Base-by-base conservation (phyloP, 768 basidiomycete species). In the Termitomyces sp. region DNA sequence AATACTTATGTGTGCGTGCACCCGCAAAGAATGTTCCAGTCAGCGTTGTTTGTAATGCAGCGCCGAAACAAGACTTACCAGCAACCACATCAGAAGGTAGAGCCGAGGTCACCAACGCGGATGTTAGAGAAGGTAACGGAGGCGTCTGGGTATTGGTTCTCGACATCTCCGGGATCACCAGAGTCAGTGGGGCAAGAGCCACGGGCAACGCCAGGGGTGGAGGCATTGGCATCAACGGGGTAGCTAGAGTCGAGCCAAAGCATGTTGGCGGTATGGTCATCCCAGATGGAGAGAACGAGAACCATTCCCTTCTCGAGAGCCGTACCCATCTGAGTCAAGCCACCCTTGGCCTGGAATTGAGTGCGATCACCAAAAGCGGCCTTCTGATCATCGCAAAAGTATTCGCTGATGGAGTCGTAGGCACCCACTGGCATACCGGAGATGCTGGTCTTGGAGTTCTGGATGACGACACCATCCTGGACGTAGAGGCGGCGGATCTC, bases 401-500 rank as follows among this genome's bases (percentile, higher is more conserved):
- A 63, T 59, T 75, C 73, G 60, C 77, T 81, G 75, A 83, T 75
- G 46, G 77, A 78, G 74, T 81, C 72, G 66, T 62, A 70, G 44
- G 65, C 50, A 38, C 59, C 50, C 57, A 82, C 64, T 45, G n/a
- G n/a, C n/a, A n/a, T n/a, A n/a, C 78, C 78, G 46, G 79, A 59
- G 67, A 83, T 68, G 70, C 73, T 78, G 66, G 69, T 67, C 48
- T 70, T 69, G 58, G 77, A 76, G 77, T 83, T 82, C 56, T 71
- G 69, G 73, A 81, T 78, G 65, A 82, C 78, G 47, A 68, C 62
- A 59, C 79, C 79, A 62, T 79, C 71, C 71, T 82, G 82, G 45
- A 83, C 79, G 71, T 82, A 82, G 63, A 83, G 45, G 51, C 80
- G 79, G 59, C 78, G 77, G 67, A 82, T 84, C 66, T 81, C 81